Evolutionary conservation across 2,329 filamentous ascomycete genomes (phyloP).

Genomic region (Phaeosphaeria sp.): DNA sequence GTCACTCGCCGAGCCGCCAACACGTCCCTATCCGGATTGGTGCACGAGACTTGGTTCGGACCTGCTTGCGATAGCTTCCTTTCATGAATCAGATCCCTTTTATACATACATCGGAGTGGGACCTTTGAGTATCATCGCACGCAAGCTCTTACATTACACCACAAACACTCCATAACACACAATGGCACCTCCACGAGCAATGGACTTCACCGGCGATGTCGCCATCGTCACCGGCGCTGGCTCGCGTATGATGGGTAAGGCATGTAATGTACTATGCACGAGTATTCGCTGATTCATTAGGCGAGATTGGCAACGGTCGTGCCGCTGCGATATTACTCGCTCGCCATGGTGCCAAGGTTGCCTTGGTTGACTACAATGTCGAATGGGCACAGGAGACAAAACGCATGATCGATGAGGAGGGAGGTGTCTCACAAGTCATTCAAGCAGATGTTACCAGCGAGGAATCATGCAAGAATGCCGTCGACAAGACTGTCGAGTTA

Average conservation of each 20-base stretch:
- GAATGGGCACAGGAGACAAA: conserved; percentile 78
- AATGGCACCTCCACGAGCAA: conserved; percentile 1
- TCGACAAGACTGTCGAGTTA: conserved; percentile 67
- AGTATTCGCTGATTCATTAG: not conserved
- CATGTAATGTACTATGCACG: not conserved
- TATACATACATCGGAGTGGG: not conserved
- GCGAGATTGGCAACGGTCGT: conserved; percentile 76
- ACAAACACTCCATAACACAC: not conserved
- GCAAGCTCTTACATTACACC: not conserved
- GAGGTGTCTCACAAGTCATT: conserved; percentile 67
- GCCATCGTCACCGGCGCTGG: conserved; percentile 19
- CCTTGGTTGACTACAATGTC: conserved; percentile 73
- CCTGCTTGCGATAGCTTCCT: not conserved
- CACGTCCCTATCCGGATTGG: not conserved
- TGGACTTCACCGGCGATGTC: conserved; percentile 19
- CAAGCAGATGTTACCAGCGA: conserved; percentile 67
- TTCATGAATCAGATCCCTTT: not conserved
- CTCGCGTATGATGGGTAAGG: conserved; percentile 53
- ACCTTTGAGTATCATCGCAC: not conserved
- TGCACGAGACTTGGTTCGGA: not conserved
- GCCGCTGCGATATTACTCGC: conserved; percentile 77
- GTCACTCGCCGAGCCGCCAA: not conserved
- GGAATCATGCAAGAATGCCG: conserved; percentile 70
- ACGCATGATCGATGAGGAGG: conserved; percentile 68
- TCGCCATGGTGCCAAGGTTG: conserved; percentile 74